Conservation (phyloP, 345 rosid genomes). For the Arabidopsis suecica region DNA sequence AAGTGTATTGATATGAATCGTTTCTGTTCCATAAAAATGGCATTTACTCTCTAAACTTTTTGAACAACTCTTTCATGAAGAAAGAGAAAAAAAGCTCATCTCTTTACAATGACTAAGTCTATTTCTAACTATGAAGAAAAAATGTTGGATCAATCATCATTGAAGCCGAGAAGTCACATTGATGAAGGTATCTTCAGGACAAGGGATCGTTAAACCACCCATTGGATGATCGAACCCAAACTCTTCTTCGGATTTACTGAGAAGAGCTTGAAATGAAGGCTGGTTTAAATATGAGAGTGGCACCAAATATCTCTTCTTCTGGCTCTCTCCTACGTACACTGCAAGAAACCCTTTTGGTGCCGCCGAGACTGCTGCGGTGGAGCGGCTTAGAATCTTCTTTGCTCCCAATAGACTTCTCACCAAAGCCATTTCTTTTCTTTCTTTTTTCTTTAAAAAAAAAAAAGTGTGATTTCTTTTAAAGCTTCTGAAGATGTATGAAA, state of each 20-base stretch:
- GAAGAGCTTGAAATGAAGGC: constrained; percentile 53
- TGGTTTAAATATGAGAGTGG: constrained; percentile 53
- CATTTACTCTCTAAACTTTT: background rate
- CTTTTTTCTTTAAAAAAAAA: too few relatives aligned
- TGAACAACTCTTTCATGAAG: constrained; percentile 24
- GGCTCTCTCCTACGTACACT: constrained; percentile 60
- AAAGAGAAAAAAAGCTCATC: background rate
- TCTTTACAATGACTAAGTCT: constrained; percentile 27
- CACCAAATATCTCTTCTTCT: constrained; percentile 54
- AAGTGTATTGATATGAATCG: constrained; percentile 6
- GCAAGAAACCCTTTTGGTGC: constrained; percentile 58
- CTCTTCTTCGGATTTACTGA: constrained; percentile 59
- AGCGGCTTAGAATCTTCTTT: constrained; percentile 23
- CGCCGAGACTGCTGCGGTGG: background rate
- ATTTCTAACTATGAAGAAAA: constrained; percentile 10
- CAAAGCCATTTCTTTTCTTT: constrained; percentile 33
- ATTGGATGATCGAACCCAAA: constrained; percentile 57
- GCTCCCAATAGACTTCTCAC: constrained; percentile 37
- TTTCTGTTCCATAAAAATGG: constrained; percentile 15
- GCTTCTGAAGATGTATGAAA: constrained; percentile 26
- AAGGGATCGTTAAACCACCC: constrained; percentile 64
- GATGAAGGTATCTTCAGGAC: constrained; percentile 55
- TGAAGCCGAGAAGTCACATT: constrained; percentile 47
- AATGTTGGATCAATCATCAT: constrained; percentile 15
- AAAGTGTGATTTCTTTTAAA: constrained; percentile 18